Evolutionary conservation across 2,329 filamentous ascomycete species (phyloP).

Genomic region (Cercospora brassicicola): DNA sequence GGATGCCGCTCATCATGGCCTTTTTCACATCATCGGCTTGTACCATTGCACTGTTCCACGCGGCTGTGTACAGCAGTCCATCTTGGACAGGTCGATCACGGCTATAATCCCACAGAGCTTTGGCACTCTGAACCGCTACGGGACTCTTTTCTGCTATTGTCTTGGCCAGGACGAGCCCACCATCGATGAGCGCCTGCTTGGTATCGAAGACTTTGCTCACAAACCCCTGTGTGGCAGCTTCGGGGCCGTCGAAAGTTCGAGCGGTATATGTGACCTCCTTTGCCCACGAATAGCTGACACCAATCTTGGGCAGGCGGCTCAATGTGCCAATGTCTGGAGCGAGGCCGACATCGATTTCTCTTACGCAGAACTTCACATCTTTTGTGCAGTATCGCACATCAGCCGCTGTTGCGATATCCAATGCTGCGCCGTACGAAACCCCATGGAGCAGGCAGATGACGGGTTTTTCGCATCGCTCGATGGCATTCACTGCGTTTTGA

Average conservation of each 20-base stretch:
- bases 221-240: conserved; percentile 68
- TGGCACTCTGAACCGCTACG: conserved; percentile 81
- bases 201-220: conserved; percentile 64
- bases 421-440: conserved; percentile 71
- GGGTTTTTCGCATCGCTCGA: conserved; percentile 86
- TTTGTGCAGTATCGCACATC: conserved; percentile 66
- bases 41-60: conserved; percentile 29
- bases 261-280: conserved; percentile 74
- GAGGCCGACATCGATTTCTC: conserved; percentile 79
- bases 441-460: conserved; percentile 80
- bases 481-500: conserved; percentile 70
- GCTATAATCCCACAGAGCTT: conserved; percentile 79
- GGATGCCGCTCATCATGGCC: conserved; percentile 28
- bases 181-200: conserved; percentile 62
- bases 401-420: conserved; percentile 66
- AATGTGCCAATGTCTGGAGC: conserved; percentile 78
- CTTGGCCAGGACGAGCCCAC: conserved; percentile 63
- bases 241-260: conserved; percentile 64
- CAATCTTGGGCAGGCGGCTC: conserved; percentile 69
- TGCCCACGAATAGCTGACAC: conserved; percentile 70
- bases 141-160: conserved; percentile 79
- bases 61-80: conserved; percentile 27
- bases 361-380: conserved; percentile 64
- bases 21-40: conserved; percentile 28
- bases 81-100: conserved; percentile 75